Conservation (phyloP, 2,329 filamentous ascomycete genomes). For the Albifimbria verrucaria region DNA sequence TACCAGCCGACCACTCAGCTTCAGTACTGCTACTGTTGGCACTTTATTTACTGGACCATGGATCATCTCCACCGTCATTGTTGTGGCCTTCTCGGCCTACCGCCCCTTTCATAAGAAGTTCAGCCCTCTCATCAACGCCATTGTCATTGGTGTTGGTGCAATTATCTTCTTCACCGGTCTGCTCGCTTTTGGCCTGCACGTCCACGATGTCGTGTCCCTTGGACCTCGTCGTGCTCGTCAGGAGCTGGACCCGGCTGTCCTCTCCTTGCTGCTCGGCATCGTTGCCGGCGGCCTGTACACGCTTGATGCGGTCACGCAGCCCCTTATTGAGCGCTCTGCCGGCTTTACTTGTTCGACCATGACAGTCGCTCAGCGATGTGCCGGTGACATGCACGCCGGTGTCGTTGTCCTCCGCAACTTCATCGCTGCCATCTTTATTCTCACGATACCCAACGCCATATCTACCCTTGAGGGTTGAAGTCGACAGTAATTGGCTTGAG, state of each 20-base stretch:
- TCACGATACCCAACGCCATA: slow-evolving; percentile 37
- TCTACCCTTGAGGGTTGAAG: slow-evolving; percentile 30
- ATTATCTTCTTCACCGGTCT: slow-evolving; percentile 37
- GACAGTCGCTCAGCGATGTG: slow-evolving; percentile 40
- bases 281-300: slow-evolving; percentile 39
- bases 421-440: slow-evolving; percentile 38
- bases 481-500: slow-evolving; percentile 37
- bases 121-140: slow-evolving; percentile 14
- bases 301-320: slow-evolving; percentile 37
- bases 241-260: slow-evolving; percentile 32
- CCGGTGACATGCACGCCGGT: slow-evolving; percentile 45
- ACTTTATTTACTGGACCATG: slow-evolving; percentile 43
- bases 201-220: slow-evolving; percentile 28
- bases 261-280: slow-evolving; percentile 45
- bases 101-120: slow-evolving; percentile 27
- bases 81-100: slow-evolving; percentile 29
- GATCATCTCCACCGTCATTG: slow-evolving; percentile 32
- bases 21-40: slow-evolving; percentile 38
- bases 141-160: slow-evolving; percentile 32
- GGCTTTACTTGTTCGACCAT: slow-evolving; percentile 47
- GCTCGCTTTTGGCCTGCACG: slow-evolving; percentile 40
- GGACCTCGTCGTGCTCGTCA: slow-evolving; percentile 12
- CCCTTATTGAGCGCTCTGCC: slow-evolving; percentile 44
- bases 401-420: slow-evolving; percentile 38
- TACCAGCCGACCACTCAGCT: slow-evolving; percentile 37